phyloP scores from a whole-genome alignment of 2,329 filamentous ascomycete species.

The Ophiognomonia clavigignenti-juglandacearum region DNA sequence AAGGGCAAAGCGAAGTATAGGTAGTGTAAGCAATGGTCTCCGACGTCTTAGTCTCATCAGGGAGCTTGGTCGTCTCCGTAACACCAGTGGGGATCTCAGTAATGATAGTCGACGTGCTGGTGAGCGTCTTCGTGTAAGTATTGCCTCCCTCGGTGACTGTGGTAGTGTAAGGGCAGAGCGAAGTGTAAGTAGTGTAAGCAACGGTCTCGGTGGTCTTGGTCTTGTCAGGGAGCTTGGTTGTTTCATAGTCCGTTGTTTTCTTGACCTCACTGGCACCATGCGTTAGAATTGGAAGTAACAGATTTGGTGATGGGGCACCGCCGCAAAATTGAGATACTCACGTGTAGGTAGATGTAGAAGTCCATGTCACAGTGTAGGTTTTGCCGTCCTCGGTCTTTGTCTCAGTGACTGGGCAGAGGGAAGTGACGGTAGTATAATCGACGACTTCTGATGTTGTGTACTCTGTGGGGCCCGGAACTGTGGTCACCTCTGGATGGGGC shows the following conservation, averaged over 20 bases:
- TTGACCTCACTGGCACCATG: slow-evolving; percentile 18
- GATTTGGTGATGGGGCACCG: too few species aligned
- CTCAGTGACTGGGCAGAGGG: slow-evolving; percentile 39
- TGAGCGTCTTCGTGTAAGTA: slow-evolving; percentile 16
- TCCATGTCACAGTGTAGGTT: slow-evolving; percentile 35
- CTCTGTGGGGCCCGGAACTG: slow-evolving; percentile 27
- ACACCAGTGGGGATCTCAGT: slow-evolving; percentile 16
- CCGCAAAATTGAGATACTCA: slow-evolving; percentile 5
- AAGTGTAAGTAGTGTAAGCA: not conserved
- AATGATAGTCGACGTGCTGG: slow-evolving; percentile 8
- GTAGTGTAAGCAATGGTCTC: not conserved
- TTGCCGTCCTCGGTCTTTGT: slow-evolving; percentile 38
- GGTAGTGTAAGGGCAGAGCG: not conserved
- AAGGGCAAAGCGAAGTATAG: not conserved
- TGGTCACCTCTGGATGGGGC: slow-evolving; percentile 28
- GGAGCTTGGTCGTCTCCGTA: slow-evolving; percentile 4
- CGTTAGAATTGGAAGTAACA: slow-evolving; percentile 27
- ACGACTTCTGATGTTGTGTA: slow-evolving; percentile 33
- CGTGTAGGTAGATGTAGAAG: slow-evolving; percentile 26
- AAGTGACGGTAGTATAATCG: slow-evolving; percentile 37
- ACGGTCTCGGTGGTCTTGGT: not conserved
- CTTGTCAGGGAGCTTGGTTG: slow-evolving; percentile 9
- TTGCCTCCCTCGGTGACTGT: slow-evolving; percentile 8
- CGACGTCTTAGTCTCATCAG: slow-evolving; percentile 4
- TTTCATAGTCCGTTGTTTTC: slow-evolving; percentile 25